A percentile compares a stretch with the other conserved stretches of the same genome.
Evolutionary conservation across 1,139 yeast species (phyloP).

Genomic region (Entelexis sorbosivorans): DNA sequence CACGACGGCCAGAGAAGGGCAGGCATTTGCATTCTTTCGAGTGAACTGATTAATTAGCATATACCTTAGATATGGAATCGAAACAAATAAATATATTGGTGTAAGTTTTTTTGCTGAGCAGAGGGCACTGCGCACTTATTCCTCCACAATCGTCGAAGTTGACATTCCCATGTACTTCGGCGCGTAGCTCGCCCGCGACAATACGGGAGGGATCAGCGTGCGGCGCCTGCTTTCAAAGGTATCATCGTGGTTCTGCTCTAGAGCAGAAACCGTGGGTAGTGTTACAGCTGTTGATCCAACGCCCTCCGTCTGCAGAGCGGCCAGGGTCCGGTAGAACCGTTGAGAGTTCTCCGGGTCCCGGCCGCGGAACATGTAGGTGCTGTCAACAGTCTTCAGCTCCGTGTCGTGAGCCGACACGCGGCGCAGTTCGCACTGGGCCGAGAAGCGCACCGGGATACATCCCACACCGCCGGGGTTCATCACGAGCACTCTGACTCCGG

Average conservation of each 20-base stretch:
- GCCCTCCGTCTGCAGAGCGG: conserved; percentile 17
- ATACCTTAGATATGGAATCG: neutral
- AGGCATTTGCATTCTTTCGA: neutral
- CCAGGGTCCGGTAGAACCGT: conserved; percentile 18
- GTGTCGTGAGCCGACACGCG: conserved; percentile 23
- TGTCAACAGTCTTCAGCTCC: conserved; percentile 21
- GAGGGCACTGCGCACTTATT: neutral
- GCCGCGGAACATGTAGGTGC: conserved; percentile 24
- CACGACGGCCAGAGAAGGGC: too few species aligned
- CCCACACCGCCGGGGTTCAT: conserved; percentile 8
- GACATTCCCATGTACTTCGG: conserved; percentile 14
- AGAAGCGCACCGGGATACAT: conserved; percentile 10
- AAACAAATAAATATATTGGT: neutral
- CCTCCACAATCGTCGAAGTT: conserved; percentile 21
- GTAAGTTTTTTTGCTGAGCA: neutral
- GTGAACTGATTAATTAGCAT: neutral
- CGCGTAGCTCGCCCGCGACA: conserved; percentile 13
- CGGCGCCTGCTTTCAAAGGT: conserved; percentile 11
- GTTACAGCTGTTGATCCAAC: conserved; percentile 1
- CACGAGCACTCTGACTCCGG: conserved; percentile 10
- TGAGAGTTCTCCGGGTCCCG: conserved; percentile 21
- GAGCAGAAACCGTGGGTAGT: neutral
- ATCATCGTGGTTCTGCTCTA: conserved; percentile 5
- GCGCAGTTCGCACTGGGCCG: conserved; percentile 20
- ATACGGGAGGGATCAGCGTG: conserved; percentile 20